These are phyloP conservation scores for Penicillium cataractarum DNA, from an alignment of 495 filamentous ascomycete genomes.

Conservation along the genomic window DNA sequence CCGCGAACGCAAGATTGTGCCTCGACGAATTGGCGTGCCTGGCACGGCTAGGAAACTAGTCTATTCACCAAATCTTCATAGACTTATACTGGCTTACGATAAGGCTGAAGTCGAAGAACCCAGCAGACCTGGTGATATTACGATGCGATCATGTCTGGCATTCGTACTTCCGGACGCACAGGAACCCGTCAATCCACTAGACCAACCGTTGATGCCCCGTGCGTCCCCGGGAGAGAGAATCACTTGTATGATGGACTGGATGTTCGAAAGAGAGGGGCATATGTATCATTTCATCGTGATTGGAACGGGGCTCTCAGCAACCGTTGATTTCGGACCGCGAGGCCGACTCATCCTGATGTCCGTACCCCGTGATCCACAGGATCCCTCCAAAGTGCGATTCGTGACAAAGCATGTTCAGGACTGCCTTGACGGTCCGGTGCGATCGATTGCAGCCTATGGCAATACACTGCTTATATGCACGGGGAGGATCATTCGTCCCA, in stretches of 20 bases:
- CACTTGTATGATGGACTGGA: constrained; percentile 55
- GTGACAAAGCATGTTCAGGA: constrained; percentile 42
- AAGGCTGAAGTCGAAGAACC: constrained; percentile 27
- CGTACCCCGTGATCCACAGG: constrained; percentile 29
- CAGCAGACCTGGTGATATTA: constrained; percentile 29
- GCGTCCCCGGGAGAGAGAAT: constrained; percentile 50
- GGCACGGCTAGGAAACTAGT: constrained; percentile 47
- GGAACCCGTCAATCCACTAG: constrained; percentile 19
- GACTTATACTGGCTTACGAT: constrained; percentile 48
- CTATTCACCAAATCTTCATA: constrained; percentile 45
- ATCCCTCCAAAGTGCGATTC: constrained; percentile 38
- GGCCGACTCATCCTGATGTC: constrained; percentile 45
- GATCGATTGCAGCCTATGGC: constrained; percentile 47
- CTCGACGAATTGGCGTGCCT: constrained; percentile 45
- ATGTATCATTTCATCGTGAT: constrained; percentile 53
- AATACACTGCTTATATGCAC: constrained; percentile 44
- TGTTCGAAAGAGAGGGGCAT: constrained; percentile 41
- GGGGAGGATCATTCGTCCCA: constrained; percentile 41
- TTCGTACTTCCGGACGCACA: constrained; percentile 49
- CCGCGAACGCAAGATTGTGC: constrained; percentile 38
- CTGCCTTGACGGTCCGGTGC: constrained; percentile 40
- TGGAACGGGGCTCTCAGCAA: constrained; percentile 40
- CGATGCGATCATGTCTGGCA: constrained; percentile 40
- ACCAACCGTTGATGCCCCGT: constrained; percentile 2
- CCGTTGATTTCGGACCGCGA: constrained; percentile 15